Evolutionary conservation across 164 flowering plant genomes (phyloP).

Genomic region (Malania oleifera): DNA sequence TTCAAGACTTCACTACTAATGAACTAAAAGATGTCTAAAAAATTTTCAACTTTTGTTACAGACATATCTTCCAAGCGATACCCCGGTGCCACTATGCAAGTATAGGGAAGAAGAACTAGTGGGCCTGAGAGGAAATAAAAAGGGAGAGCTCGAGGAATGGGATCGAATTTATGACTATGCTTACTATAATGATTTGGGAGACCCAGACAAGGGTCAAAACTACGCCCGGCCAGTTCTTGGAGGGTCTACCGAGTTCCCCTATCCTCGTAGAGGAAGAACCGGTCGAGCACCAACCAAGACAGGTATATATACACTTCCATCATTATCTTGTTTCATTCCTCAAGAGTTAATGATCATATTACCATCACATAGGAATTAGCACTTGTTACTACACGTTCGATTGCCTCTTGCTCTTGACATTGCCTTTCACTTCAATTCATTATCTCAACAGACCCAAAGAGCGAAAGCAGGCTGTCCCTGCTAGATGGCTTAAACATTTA

Average conservation of each 20-base stretch:
- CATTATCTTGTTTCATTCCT: not conserved
- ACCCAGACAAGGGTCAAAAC: slow-evolving; percentile 48
- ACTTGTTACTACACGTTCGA: too few species aligned
- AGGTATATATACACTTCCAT: slow-evolving; percentile 35
- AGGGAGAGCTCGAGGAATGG: slow-evolving; percentile 63
- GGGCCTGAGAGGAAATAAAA: slow-evolving; percentile 66
- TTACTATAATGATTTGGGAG: slow-evolving; percentile 73
- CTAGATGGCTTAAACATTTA: slow-evolving; percentile 33
- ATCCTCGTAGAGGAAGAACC: slow-evolving; percentile 82
- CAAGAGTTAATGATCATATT: not conserved
- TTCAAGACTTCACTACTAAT: too few species aligned
- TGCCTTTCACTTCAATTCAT: not conserved
- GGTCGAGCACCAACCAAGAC: slow-evolving; percentile 47
- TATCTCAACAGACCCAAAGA: slow-evolving; percentile 32
- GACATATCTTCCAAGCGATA: slow-evolving; percentile 69
- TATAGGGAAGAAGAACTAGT: slow-evolving; percentile 62
- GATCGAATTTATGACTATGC: slow-evolving; percentile 86
- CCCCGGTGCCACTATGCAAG: slow-evolving; percentile 46
- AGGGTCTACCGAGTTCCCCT: slow-evolving; percentile 65
- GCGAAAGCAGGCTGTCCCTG: slow-evolving; percentile 42
- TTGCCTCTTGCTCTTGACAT: too few species aligned
- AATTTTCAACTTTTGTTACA: slow-evolving; percentile 17
- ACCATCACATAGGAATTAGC: too few species aligned
- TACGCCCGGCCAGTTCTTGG: slow-evolving; percentile 67
- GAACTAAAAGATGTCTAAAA: too few species aligned